Percentiles rank a stretch among this genome's conserved stretches.
phyloP scores from a whole-genome alignment of 1,284 basidiomycete genomes.

The Sanghuangporus sanghuang region DNA sequence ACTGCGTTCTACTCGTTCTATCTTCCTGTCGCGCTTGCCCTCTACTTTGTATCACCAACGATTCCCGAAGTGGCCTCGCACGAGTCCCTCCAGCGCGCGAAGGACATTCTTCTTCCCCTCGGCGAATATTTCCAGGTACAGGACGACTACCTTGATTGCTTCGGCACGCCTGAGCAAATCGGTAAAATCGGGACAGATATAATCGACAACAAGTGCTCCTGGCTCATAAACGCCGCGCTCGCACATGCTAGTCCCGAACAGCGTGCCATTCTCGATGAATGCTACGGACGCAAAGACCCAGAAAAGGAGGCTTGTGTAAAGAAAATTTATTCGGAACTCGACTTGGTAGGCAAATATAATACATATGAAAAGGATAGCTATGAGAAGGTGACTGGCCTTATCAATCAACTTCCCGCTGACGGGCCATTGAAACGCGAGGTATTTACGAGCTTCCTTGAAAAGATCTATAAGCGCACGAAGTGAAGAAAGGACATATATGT shows the following conservation, averaged over 20 bases:
- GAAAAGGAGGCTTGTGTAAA: conserved; percentile 68
- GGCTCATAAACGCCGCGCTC: conserved; percentile 92
- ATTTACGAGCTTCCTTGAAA: conserved; percentile 81
- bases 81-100: conserved; percentile 74
- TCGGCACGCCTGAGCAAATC: conserved; percentile 85
- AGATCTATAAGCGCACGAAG: conserved; percentile 88
- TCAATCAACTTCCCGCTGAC: conserved; percentile 64
- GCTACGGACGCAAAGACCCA: conserved; percentile 84
- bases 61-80: conserved; percentile 65
- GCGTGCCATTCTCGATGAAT: conserved; percentile 59
- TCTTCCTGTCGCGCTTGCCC: conserved; percentile 93
- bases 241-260: conserved; percentile 49
- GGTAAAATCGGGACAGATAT: conserved; percentile 99
- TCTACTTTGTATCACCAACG: conserved; percentile 47
- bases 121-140: conserved; percentile 99
- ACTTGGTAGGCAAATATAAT: conserved; percentile 64
- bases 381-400: conserved; percentile 58
- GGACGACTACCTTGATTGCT: conserved; percentile 96
- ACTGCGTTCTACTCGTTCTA: conserved; percentile 99
- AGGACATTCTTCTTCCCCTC: conserved; percentile 84
- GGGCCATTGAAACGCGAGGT: conserved; percentile 66
- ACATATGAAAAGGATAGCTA: conserved; percentile 80
- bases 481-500: conserved; percentile 32
- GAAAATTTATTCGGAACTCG: conserved; percentile 70
- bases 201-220: conserved; percentile 98